phyloP scores from a whole-genome alignment of 2,329 filamentous ascomycete species.

The Fusarium torreyae region DNA sequence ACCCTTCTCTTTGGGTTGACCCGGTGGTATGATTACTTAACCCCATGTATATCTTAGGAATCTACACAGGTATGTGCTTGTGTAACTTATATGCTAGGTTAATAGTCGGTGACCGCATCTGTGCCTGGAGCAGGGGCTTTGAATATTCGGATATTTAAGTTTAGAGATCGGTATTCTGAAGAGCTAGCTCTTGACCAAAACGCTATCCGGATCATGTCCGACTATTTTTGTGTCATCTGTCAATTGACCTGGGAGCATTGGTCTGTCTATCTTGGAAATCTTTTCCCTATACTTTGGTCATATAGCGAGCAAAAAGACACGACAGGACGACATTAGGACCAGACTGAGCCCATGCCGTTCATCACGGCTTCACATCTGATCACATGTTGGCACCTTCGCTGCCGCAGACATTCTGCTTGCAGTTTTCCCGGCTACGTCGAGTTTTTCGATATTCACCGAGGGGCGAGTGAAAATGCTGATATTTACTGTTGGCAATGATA shows the following conservation, averaged over 20 bases:
- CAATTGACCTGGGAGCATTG: neutral
- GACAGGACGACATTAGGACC: constrained; percentile 6
- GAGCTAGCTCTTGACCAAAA: constrained; percentile 5
- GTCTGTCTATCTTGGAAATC: neutral
- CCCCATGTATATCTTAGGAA: no score
- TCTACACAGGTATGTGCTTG: neutral
- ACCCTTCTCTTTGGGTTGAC: neutral
- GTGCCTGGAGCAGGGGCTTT: neutral
- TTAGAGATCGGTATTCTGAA: neutral
- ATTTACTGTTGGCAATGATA: neutral
- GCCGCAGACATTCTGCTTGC: neutral
- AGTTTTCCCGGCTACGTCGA: neutral
- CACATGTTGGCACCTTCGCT: constrained; percentile 5
- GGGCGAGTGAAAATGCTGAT: neutral
- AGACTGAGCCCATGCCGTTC: neutral
- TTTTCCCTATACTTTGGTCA: constrained; percentile 18
- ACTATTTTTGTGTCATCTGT: constrained; percentile 13
- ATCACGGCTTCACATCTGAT: constrained; percentile 11
- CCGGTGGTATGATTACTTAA: neutral
- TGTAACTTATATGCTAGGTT: neutral
- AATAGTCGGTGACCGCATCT: neutral
- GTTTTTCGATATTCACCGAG: neutral
- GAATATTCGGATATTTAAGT: neutral
- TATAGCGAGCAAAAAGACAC: constrained; percentile 3
- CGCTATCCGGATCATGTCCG: constrained; percentile 11